Base-by-base conservation (phyloP, 805 yeast genomes). In the Starmerella sirachaensis region DNA sequence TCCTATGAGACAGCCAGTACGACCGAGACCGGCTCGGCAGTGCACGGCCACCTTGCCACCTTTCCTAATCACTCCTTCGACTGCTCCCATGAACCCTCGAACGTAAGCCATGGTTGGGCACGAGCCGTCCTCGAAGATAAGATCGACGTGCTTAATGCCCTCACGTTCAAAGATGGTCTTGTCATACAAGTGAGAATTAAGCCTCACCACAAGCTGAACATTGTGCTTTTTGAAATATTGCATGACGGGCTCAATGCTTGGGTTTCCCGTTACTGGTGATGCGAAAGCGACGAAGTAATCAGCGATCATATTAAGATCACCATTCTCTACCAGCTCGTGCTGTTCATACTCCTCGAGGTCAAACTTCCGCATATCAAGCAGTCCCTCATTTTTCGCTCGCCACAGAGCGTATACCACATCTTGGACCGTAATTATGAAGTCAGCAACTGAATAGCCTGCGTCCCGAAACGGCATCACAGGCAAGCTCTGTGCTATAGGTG, bases 41-140 rank as follows among this genome's bases (percentile, higher is more conserved):
- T 91, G 98, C n/a, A 91, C 97, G 2, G 98, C 98, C 44, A 91
- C 78, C 56, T 85, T 85, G 14, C 95, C 96, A 10, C 93, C 91
- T 36, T 76, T 70, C 28, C 72, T 70, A 40, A 88, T 83, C 8
- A 84, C 74, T 24, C 93, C 79, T 54, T 88, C 95, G 1, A 94
- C 91, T 0, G 94, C 94, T 12, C 97, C 98, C 45, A 91, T 73
- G 52, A 91, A 91, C 50, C 82, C 80, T 50, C 81, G 82, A 6
- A 91, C 98, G 50, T 78, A 82, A 12, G 86, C 91, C 74, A 91
- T 69, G 6, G 93, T 80, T 13, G 98, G 98, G 57, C 97, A 91
- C 2, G 97, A 85, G 21, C 98, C 98, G 59, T 91, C 98, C 51
- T 91, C 97, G 59, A 91, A 91, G 29, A 88, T 81, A 85, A 91